Evolutionary conservation across 805 yeast genomes (phyloP).

Genomic region (Pichia insulana): DNA sequence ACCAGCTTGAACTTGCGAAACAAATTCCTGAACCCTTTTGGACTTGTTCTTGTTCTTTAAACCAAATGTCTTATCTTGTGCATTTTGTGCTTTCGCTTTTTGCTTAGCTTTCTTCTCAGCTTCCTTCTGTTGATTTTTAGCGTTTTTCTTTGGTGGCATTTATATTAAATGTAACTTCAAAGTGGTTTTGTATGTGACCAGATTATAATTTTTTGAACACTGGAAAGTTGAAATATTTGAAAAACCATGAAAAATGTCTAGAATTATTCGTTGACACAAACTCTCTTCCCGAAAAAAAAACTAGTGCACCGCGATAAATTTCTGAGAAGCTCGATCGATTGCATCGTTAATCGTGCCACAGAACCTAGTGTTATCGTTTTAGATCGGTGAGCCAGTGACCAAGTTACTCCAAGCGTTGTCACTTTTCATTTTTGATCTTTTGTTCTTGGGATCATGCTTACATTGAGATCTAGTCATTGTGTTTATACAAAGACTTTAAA

Average conservation of each 20-base stretch:
- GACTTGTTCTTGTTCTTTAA: conserved; percentile 93
- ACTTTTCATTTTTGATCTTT: too few relatives aligned
- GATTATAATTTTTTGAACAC: conserved; percentile 4
- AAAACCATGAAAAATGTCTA: background rate
- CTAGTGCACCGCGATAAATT: conserved; percentile 7
- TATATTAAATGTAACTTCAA: too few relatives aligned
- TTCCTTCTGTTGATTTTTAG: conserved; percentile 34
- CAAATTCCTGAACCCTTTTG: conserved; percentile 71
- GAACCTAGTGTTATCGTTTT: too few relatives aligned
- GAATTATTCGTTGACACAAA: too few relatives aligned
- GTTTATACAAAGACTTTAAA: background rate
- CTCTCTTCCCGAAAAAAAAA: too few relatives aligned
- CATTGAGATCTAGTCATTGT: background rate
- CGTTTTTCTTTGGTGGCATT: conserved; percentile 51
- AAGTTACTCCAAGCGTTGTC: too few relatives aligned
- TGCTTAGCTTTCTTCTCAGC: conserved; percentile 55
- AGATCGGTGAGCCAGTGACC: too few relatives aligned
- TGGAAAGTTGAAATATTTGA: conserved; percentile 13
- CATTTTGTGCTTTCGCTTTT: conserved; percentile 51
- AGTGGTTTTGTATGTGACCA: too few relatives aligned
- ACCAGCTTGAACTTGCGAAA: conserved; percentile 61
- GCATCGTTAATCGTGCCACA: too few relatives aligned
- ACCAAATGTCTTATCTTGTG: conserved; percentile 89
- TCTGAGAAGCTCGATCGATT: too few relatives aligned
- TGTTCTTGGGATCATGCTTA: background rate